Percentiles rank a stretch among this genome's conserved stretches.
Conservation (phyloP, 164 flowering plant species). For the Santalum album region DNA sequence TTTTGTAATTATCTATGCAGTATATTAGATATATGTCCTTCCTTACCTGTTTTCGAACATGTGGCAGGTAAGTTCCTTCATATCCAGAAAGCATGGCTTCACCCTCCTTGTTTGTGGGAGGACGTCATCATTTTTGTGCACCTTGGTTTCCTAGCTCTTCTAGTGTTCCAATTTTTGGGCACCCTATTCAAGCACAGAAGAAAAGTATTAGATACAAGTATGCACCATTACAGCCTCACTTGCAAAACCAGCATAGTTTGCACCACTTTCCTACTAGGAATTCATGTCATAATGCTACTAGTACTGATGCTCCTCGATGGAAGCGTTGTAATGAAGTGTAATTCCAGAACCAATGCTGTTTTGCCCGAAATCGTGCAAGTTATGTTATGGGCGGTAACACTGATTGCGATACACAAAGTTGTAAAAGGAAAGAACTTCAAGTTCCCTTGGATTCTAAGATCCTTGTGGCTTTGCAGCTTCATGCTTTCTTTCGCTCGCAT, state of each 20-base stretch:
- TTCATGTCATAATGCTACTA: conserved; percentile 33
- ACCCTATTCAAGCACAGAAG: conserved; percentile 18
- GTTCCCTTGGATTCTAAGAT: conserved; percentile 63
- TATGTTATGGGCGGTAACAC: conserved; percentile 37
- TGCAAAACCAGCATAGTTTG: conserved; percentile 39
- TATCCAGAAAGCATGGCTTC: conserved; percentile 16
- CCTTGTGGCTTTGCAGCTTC: conserved; percentile 78
- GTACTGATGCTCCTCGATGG: conserved; percentile 27
- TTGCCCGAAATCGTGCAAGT: conserved; percentile 42
- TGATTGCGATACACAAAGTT: conserved; percentile 25
- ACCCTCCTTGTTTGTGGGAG: conserved; percentile 49
- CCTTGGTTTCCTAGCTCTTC: conserved; percentile 39
- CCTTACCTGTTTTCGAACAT: not conserved
- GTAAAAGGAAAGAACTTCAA: conserved; percentile 16
- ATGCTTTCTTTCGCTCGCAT: conserved; percentile 22
- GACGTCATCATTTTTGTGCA: conserved; percentile 37
- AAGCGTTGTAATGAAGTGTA: conserved; percentile 24
- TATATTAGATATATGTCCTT: no score
- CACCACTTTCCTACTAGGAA: conserved; percentile 28
- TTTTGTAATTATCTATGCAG: no score
- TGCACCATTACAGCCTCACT: conserved; percentile 19
- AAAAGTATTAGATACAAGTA: conserved; percentile 14
- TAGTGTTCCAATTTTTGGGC: conserved; percentile 21
- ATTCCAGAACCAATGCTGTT: conserved; percentile 14
- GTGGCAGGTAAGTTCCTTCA: conserved; percentile 22